Evolutionary conservation across 106 monocot genomes (phyloP).

Genomic region (Dioscorea alata): DNA sequence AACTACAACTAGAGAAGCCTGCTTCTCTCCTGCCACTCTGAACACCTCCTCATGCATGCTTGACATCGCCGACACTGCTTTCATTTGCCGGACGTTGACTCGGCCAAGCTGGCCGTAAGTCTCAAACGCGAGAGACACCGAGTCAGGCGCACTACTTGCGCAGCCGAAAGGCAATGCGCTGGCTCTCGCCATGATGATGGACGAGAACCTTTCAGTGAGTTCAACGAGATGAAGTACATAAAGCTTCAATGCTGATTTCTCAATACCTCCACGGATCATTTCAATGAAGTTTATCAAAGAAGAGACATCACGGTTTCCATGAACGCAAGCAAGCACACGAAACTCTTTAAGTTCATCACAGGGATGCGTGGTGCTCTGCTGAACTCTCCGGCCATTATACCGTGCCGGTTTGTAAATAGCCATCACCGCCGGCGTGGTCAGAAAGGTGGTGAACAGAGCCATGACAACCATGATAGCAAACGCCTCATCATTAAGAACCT

Average conservation of each 20-base stretch:
- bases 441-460: slow-evolving; percentile 92
- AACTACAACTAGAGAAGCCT: slow-evolving; percentile 7
- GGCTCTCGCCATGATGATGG: slow-evolving; percentile 30
- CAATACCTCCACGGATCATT: slow-evolving; percentile 51
- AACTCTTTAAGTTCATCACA: slow-evolving; percentile 37
- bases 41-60: slow-evolving; percentile 26
- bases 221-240: slow-evolving; percentile 45
- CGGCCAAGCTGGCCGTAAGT: slow-evolving; percentile 8
- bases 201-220: slow-evolving; percentile 41
- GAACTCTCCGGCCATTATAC: slow-evolving; percentile 38
- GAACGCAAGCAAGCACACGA: slow-evolving; percentile 73
- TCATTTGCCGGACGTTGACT: slow-evolving; percentile 13
- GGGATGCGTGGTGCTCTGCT: slow-evolving; percentile 16
- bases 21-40: slow-evolving; percentile 17
- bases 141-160: slow-evolving; percentile 6
- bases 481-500: slow-evolving; percentile 72
- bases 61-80: slow-evolving; percentile 11
- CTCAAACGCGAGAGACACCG: slow-evolving; percentile 3
- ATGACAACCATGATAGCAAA: slow-evolving; percentile 83
- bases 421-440: slow-evolving; percentile 78
- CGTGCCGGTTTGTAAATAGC: slow-evolving; percentile 80
- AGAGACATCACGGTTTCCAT: slow-evolving; percentile 50
- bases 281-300: slow-evolving; percentile 77
- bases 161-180: slow-evolving; percentile 13
- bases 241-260: slow-evolving; percentile 23